Percentiles rank a stretch among this genome's conserved stretches.
Conservation (phyloP, 139 green algal genomes). For the Picochlorum sp. region DNA sequence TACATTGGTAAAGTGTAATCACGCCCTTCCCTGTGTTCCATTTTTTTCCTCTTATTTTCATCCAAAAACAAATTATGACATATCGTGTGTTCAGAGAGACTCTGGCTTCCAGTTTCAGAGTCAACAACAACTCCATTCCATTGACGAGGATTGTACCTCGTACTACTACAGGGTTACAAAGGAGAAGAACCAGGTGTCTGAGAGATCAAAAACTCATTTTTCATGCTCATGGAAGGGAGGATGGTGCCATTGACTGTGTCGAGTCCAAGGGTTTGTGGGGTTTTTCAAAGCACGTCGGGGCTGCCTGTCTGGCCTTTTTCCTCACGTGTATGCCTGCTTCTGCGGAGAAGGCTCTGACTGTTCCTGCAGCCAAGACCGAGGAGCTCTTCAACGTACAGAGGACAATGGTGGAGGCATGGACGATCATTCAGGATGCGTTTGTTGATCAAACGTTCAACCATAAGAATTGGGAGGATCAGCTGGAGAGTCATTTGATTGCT, state of each 20-base stretch:
- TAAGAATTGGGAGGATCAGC: constrained; percentile 34
- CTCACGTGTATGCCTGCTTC: neutral
- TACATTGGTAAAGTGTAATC: constrained; percentile 38
- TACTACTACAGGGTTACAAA: too few species aligned
- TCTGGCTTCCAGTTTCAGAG: too few species aligned
- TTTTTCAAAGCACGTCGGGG: neutral
- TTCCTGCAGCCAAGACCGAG: constrained; percentile 54
- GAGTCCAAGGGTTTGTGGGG: constrained; percentile 1
- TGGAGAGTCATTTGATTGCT: neutral
- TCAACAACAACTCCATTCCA: too few species aligned
- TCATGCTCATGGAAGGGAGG: too few species aligned
- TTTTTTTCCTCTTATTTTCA: too few species aligned
- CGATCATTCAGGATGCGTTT: constrained; percentile 60
- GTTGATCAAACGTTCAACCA: constrained; percentile 62
- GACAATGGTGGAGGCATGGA: constrained; percentile 77
- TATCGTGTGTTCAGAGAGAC: too few species aligned
- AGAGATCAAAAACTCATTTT: too few species aligned
- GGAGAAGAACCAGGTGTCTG: too few species aligned
- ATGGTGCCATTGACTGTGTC: neutral
- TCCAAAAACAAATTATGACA: too few species aligned
- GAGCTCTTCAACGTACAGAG: constrained; percentile 63
- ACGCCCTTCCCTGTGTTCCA: too few species aligned
- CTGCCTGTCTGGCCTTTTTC: neutral
- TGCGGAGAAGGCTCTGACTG: constrained; percentile 6
- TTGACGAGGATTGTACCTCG: too few species aligned